Conservation (phyloP, 768 basidiomycete genomes). For the Lentinula sp. region DNA sequence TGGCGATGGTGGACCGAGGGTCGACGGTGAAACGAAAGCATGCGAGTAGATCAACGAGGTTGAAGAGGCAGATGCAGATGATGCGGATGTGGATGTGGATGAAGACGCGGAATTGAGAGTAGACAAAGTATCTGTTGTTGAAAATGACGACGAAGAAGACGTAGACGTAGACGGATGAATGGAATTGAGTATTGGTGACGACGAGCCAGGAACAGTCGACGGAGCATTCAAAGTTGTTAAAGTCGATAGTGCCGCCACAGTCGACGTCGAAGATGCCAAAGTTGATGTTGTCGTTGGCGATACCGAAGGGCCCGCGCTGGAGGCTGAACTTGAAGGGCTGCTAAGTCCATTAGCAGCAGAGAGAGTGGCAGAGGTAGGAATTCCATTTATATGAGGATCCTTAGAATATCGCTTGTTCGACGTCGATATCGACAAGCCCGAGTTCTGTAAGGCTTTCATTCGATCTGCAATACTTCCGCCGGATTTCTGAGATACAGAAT, state of each 20-base stretch:
- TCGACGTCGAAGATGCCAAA: neutral
- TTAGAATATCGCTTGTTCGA: constrained; percentile 25
- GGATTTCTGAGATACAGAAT: constrained; percentile 29
- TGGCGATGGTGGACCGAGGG: constrained; percentile 73
- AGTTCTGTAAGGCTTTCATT: constrained; percentile 65
- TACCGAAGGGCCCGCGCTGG: neutral
- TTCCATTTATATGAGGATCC: neutral
- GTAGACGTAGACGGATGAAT: neutral
- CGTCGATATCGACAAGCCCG: constrained; percentile 56
- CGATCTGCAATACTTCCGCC: constrained; percentile 80
- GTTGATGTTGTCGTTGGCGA: neutral
- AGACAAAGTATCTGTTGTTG: neutral
- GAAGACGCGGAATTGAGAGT: constrained; percentile 22
- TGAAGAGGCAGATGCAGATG: constrained; percentile 11
- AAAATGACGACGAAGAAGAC: constrained; percentile 14
- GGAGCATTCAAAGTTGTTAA: constrained; percentile 15
- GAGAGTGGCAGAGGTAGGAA: neutral
- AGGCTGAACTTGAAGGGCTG: neutral
- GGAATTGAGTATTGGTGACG: constrained; percentile 14
- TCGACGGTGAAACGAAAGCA: constrained; percentile 62
- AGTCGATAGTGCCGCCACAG: neutral
- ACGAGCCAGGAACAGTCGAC: constrained; percentile 32
- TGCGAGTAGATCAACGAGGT: constrained; percentile 41
- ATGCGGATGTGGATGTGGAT: constrained; percentile 8
- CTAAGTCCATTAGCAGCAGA: neutral